These are phyloP conservation scores for Scedosporium apiospermum DNA, from an alignment of 2,329 filamentous ascomycete species.

Conservation along the genomic window DNA sequence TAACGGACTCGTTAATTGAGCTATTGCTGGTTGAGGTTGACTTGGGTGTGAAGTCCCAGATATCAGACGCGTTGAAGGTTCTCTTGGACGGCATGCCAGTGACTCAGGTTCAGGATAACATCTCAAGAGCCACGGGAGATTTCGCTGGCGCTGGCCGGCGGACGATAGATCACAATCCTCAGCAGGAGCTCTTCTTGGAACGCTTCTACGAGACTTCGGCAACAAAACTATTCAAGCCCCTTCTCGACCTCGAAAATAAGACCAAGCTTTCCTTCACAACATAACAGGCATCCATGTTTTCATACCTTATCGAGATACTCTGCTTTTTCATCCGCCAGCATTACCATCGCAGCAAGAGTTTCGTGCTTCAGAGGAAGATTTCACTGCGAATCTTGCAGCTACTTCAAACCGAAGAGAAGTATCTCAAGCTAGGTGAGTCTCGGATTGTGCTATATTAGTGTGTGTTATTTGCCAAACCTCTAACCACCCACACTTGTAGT, in stretches of 20 bases:
- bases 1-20: constrained; percentile 90
- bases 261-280: constrained; percentile 63
- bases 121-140: constrained; percentile 58
- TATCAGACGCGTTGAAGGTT: constrained; percentile 91
- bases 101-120: constrained; percentile 40
- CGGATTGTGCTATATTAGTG: not conserved
- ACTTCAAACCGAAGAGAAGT: constrained; percentile 76
- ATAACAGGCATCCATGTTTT: constrained; percentile 82
- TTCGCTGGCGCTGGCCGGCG: constrained; percentile 46
- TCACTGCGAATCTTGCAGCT: constrained; percentile 74
- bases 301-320: constrained; percentile 83
- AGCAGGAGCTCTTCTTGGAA: constrained; percentile 77
- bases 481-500: constrained; percentile 34
- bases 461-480: not conserved
- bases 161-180: constrained; percentile 46
- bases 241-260: constrained; percentile 68
- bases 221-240: constrained; percentile 73
- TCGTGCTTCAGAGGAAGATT: constrained; percentile 72
- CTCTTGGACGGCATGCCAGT: constrained; percentile 60
- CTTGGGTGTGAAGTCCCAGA: constrained; percentile 87
- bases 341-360: constrained; percentile 75
- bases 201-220: constrained; percentile 87
- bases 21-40: constrained; percentile 85
- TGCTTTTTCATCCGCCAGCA: constrained; percentile 92
- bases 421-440: constrained; percentile 75